Conservation (phyloP, 78 protist genomes). For the slime mould (Dictyostelium discoideum) region dicty_2.7 NC_007091.3:878501-879000, state of each 20-base stretch:
- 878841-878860: background rate
- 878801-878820: background rate
- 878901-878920: background rate
- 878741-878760: background rate
- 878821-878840: background rate
- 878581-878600: background rate
- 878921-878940: background rate
- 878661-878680: background rate
- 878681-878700: background rate
- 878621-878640: background rate
- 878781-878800: background rate
- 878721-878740: background rate
- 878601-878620: background rate
- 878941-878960: background rate
- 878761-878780: background rate
- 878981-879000: background rate
- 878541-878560: background rate
- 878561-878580: background rate
- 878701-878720: background rate
- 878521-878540: conserved; percentile 9
- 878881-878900: background rate
- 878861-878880: background rate
- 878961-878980: background rate
- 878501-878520: background rate
- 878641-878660: background rate